Base-by-base conservation (phyloP, 139 green algal genomes). In the Ettlia oleoabundans region DNA sequence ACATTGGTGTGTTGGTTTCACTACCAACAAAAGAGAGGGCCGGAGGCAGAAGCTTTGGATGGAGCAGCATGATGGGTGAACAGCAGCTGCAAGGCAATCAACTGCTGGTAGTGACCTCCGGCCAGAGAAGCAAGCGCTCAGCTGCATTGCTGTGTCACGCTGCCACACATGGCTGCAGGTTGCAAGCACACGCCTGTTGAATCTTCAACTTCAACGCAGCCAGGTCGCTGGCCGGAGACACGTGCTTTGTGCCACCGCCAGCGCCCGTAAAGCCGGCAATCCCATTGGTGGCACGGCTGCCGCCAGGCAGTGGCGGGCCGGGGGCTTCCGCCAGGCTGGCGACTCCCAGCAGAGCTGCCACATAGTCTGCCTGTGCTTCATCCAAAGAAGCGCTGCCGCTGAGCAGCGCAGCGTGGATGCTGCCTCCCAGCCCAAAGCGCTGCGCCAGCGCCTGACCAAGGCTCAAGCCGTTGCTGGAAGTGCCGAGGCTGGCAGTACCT, bases 321-420 rank as follows among this genome's bases (percentile, higher is more conserved):
- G 76, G 76, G 2, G 77, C 67, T 30, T 81, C 71, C 10, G 62
- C 67, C 53, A 87, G 47, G 58, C 52, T 76, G 19, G 32, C 3
- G 26, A 76, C 55, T 0, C 86, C 91, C 35, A 96, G 66, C 15
- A 97, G 81, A 40, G 91, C 92, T 15, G 88, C 41, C n/a, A 95
- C 67, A 85, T 97, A 97, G 53, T 97, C 93, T 28, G 87, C 85
- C 68, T 97, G 93, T 0, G 89, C 88, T 21, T 93, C 84, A 51
- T 97, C 93, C 78, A 97, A 79, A 3, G 70, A 53, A 5, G 96
- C 9, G 19, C 43, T 30, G n/a, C 86, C 86, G 78, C 90, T 61
- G 15, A 40, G 22, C 4, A 82, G 37, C 8, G 85, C 85, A 5
- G 63, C 67, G 10, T 84, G 10, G 22, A 89, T 70, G 51, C 42